Evolutionary conservation across 306 rosid genomes (phyloP), one percentile per base, ranked within the genome.

Genomic region (Cicer chorassanicum): DNA sequence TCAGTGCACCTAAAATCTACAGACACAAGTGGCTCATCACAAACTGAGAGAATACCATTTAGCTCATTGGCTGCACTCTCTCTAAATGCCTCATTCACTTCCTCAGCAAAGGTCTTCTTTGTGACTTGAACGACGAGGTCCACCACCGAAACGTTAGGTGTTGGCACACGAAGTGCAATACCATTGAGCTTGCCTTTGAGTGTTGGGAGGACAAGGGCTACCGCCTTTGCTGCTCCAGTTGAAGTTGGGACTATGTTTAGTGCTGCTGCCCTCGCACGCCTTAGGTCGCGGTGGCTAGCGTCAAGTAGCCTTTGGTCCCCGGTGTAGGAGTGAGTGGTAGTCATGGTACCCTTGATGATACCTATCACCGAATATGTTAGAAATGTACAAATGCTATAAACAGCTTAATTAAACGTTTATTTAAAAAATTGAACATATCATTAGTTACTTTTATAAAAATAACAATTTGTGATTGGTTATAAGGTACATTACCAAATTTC

Each of bases 141-240:
- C 19, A 92, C 99, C 11, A 94, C 97, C 0, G 97, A 94, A 21
- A 94, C 99, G 45, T 94, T 94, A 4, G 99, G 99, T 34, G 99
- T 94, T 18, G 99, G 97, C 79, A 94, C 99, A 51, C 97, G 97
- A 7, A 94, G 87, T 2, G 99, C 99, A 41, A 94, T 94, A 67
- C 97, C 96, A 1, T 94, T 92, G 55, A 94, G 96, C 74, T 94
- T 94, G 9, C 99, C 99, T 9, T 94, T 94, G 19, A 94, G 96
- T 15, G 88, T 59, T 45, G 97, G 99, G 8, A 94, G 97, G 70
- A 92, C 99, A 1, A 94, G 90, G 18, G 99, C 96, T 34, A 94
- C 97, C 1, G 99, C 99, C 83, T 92, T 94, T n/a, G 98, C 98
- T n/a, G 98, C 97, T 63, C 98, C 98, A 0, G 98, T 94, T 15